Conservation (phyloP, 495 filamentous ascomycete species). For the Talaromyces nanjingensis region DNA sequence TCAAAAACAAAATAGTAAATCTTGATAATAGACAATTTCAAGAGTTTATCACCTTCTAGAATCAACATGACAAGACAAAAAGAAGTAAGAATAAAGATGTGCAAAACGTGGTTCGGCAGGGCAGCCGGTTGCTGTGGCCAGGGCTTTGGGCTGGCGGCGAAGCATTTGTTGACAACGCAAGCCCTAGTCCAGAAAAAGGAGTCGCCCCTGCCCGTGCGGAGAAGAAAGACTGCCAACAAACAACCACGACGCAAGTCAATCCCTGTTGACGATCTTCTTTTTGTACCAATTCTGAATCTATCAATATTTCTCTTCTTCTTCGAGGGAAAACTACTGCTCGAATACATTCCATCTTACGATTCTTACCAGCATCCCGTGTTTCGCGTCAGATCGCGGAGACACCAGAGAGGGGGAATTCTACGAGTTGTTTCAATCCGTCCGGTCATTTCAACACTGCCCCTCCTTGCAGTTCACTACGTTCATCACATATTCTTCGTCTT, state of each 20-base stretch:
- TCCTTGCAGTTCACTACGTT: neutral
- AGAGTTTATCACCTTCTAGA: too few species aligned
- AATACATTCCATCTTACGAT: neutral
- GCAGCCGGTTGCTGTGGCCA: neutral
- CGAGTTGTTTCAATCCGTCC: neutral
- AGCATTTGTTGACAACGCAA: neutral
- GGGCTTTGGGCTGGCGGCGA: neutral
- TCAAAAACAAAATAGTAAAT: neutral
- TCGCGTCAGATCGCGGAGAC: slow-evolving; percentile 1
- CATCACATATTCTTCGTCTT: neutral
- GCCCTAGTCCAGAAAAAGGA: neutral
- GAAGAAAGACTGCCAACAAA: neutral
- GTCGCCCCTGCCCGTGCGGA: slow-evolving; percentile 3
- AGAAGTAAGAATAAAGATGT: neutral
- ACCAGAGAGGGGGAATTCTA: neutral
- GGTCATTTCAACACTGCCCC: neutral
- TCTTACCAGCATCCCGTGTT: neutral
- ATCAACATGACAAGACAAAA: too few species aligned
- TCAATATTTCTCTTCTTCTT: neutral
- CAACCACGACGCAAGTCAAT: neutral
- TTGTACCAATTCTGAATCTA: neutral
- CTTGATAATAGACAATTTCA: neutral
- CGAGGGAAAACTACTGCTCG: neutral
- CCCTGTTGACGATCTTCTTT: neutral
- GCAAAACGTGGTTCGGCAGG: neutral